Conservation (phyloP, 495 filamentous ascomycete genomes). For the Aspergillus asperescens region DNA sequence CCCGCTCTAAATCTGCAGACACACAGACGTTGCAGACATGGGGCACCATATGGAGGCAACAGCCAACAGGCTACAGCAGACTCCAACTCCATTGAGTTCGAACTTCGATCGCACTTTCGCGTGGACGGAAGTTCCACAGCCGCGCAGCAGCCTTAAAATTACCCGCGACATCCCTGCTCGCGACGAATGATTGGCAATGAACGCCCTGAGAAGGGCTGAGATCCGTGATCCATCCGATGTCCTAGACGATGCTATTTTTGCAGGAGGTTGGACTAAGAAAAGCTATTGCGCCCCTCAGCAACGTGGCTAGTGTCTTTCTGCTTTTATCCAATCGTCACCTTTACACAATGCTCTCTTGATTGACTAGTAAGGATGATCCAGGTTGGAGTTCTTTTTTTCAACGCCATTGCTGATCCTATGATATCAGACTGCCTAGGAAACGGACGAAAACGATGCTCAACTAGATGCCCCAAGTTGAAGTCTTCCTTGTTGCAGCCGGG, state of each 20-base stretch:
- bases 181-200: neutral
- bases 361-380: constrained; percentile 14
- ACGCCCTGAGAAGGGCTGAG: neutral
- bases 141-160: constrained; percentile 13
- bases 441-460: neutral
- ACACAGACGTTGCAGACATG: constrained; percentile 1
- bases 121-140: constrained; percentile 15
- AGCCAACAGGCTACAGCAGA: neutral
- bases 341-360: neutral
- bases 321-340: neutral
- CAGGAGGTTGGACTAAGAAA: constrained; percentile 2
- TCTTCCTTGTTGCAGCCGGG: no score
- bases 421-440: constrained; percentile 6
- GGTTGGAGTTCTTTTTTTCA: constrained; percentile 8
- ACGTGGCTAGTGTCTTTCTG: constrained; percentile 5
- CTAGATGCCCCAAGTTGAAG: neutral
- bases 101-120: constrained; percentile 8
- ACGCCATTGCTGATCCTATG: constrained; percentile 13
- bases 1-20: neutral
- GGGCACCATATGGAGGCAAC: neutral
- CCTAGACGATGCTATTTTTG: neutral
- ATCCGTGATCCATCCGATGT: no score
- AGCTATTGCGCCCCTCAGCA: neutral
- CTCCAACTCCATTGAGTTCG: constrained; percentile 3
- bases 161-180: constrained; percentile 14